Evolutionary conservation across 192 early-diverging fungal species (phyloP).

Genomic region (Coemansia sp.): DNA sequence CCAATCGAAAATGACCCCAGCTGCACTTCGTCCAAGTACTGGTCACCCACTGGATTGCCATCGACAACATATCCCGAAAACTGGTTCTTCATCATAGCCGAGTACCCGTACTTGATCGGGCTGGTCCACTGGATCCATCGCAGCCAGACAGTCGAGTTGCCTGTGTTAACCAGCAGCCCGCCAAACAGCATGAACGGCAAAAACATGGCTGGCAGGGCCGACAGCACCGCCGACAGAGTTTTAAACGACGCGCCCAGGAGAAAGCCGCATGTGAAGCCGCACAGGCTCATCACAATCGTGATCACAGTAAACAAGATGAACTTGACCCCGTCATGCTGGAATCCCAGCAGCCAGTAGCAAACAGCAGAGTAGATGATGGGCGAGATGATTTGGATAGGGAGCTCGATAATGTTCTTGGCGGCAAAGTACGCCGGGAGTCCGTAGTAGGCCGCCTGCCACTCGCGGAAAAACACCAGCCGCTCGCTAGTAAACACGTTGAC

Average conservation of each 20-base stretch:
- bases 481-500: constrained; percentile 58
- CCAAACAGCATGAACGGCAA: constrained; percentile 62
- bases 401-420: constrained; percentile 60
- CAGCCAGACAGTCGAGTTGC: constrained; percentile 60
- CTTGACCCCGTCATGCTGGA: constrained; percentile 40
- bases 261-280: constrained; percentile 61
- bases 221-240: constrained; percentile 51
- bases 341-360: constrained; percentile 62
- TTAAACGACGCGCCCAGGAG: constrained; percentile 56
- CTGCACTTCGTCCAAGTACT: constrained; percentile 22
- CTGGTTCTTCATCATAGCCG: constrained; percentile 57
- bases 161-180: constrained; percentile 65
- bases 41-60: constrained; percentile 41
- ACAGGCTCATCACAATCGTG: constrained; percentile 36
- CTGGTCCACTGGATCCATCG: constrained; percentile 58
- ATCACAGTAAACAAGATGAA: constrained; percentile 51
- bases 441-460: constrained; percentile 63
- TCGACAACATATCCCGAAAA: constrained; percentile 41
- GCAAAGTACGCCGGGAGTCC: constrained; percentile 58
- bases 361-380: constrained; percentile 52
- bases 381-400: constrained; percentile 57
- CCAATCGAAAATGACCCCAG: constrained; percentile 47
- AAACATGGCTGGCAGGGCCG: constrained; percentile 54
- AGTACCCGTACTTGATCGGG: constrained; percentile 65
- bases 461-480: constrained; percentile 62